Percentiles rank a stretch among this genome's conserved stretches.
Conservation (phyloP, 2,329 filamentous ascomycete genomes). For the Diaporthe humulicola region DNA sequence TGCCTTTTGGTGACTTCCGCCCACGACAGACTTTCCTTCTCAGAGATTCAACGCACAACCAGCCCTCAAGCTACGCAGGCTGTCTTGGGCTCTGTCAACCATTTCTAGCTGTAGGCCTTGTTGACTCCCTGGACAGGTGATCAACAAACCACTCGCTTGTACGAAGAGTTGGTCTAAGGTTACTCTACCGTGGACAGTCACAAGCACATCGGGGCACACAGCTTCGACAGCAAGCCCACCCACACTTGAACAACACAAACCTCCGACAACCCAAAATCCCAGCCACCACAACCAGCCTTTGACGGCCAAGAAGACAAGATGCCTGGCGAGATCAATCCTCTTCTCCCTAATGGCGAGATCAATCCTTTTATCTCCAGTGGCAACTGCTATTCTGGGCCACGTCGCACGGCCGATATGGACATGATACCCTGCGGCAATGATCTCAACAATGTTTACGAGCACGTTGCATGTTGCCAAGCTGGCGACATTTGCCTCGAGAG, state of each 20-base stretch:
- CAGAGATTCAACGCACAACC: not conserved
- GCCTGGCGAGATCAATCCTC: constrained; percentile 40
- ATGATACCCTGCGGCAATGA: constrained; percentile 53
- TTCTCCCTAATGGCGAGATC: constrained; percentile 51
- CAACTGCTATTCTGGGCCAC: constrained; percentile 47
- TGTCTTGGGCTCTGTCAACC: not conserved
- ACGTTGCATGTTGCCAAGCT: constrained; percentile 49
- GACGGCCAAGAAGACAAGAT: not conserved
- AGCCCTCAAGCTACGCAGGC: not conserved
- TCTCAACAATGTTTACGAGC: constrained; percentile 47
- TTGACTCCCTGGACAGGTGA: not conserved
- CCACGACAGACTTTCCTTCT: not conserved
- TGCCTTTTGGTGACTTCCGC: too few relatives aligned
- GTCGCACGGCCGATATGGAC: constrained; percentile 34
- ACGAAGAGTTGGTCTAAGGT: not conserved
- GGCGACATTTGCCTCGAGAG: constrained; percentile 51
- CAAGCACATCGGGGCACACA: not conserved
- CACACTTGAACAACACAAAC: not conserved
- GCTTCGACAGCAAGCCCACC: not conserved
- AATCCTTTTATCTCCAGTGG: constrained; percentile 50
- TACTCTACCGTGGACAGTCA: not conserved
- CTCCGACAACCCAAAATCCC: not conserved
- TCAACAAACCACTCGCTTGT: not conserved
- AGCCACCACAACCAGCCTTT: not conserved
- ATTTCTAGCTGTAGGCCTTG: not conserved